These are phyloP conservation scores for Botrytis fabae DNA, from an alignment of 2,329 filamentous ascomycete genomes.

Conservation along the genomic window DNA sequence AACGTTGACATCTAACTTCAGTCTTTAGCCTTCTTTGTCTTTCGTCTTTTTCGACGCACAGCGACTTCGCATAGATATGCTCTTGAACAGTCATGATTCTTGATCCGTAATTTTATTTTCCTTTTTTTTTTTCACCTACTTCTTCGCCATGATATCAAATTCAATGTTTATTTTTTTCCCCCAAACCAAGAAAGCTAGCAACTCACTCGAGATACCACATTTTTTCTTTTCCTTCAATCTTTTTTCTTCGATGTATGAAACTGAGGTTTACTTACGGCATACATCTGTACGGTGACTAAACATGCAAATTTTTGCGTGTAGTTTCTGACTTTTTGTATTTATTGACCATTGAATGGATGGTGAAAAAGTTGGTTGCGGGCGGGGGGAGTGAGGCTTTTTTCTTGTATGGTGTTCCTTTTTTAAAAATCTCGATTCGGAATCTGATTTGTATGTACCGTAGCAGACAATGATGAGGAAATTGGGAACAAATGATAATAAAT, in stretches of 20 bases:
- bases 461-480: background rate
- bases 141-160: background rate
- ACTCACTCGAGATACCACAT: background rate
- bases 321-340: background rate
- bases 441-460: background rate
- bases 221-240: background rate
- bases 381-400: background rate
- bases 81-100: slow-evolving; percentile 2
- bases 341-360: background rate
- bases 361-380: background rate
- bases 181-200: background rate
- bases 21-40: background rate
- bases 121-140: background rate
- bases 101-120: background rate
- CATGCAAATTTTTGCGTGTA: background rate
- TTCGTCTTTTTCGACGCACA: background rate
- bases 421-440: background rate
- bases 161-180: background rate
- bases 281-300: background rate
- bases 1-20: background rate
- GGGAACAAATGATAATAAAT: background rate
- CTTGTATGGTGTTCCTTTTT: background rate
- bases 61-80: slow-evolving; percentile 4
- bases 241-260: background rate
- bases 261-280: background rate